phyloP scores from a whole-genome alignment of 2,329 filamentous ascomycete species.

The Bipolaris zeicola region DNA sequence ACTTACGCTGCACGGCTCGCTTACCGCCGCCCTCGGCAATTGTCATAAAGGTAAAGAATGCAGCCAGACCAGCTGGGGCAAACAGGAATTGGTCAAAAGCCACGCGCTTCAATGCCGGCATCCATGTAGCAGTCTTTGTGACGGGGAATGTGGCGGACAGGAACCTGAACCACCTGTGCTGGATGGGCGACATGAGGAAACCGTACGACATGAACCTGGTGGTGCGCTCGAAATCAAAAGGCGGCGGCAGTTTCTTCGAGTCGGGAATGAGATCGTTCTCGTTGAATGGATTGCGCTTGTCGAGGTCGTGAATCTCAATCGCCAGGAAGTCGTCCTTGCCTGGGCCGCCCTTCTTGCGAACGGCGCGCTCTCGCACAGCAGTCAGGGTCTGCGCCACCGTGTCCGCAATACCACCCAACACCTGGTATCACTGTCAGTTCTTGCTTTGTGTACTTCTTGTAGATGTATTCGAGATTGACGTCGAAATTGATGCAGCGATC shows the following conservation, averaged over 20 bases:
- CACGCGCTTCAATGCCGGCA: conserved; percentile 85
- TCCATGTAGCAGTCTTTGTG: conserved; percentile 70
- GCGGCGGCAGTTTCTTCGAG: conserved; percentile 67
- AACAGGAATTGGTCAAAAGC: conserved; percentile 93
- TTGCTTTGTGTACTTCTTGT: neutral
- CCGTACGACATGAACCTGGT: conserved; percentile 97
- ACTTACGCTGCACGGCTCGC: conserved; percentile 79
- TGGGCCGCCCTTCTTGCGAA: conserved; percentile 68
- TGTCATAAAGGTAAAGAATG: conserved; percentile 97
- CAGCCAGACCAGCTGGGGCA: conserved; percentile 82
- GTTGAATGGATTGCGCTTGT: conserved; percentile 75
- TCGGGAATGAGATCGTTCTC: conserved; percentile 70
- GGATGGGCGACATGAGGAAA: conserved; percentile 92
- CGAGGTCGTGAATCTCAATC: conserved; percentile 87
- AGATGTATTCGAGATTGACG: neutral
- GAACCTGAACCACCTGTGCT: conserved; percentile 95
- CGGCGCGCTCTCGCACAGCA: conserved; percentile 71
- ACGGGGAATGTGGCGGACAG: conserved; percentile 83
- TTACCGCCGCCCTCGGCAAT: conserved; percentile 88
- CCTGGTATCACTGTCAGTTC: conserved; percentile 20
- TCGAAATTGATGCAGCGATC: neutral
- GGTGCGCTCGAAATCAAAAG: conserved; percentile 94
- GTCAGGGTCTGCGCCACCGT: conserved; percentile 95
- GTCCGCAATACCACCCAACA: conserved; percentile 93
- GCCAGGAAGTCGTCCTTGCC: conserved; percentile 73